Evolutionary conservation across 257 asterid genomes (phyloP), one percentile per base, ranked within the genome.

Genomic region (Fraxinus anomala): DNA sequence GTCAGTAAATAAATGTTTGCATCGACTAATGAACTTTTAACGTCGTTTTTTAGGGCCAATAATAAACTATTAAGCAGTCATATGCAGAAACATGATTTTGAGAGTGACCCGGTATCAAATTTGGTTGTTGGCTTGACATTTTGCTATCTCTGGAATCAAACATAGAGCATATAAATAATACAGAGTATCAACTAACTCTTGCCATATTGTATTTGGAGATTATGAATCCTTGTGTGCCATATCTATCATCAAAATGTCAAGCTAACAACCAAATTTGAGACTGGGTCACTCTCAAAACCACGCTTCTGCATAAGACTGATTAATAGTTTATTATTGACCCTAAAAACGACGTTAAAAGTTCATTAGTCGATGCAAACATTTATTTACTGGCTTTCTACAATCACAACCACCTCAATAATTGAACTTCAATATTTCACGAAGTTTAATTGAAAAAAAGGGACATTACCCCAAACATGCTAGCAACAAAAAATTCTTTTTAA

Each of bases 191-290:
- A 26, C 28, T 26, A 26, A 26, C 28, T 26, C 28, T 26, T 26
- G 28, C 28, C 28, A 26, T 26, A 26, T 26, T 26, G 28, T 26
- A 26, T 26, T 97, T 97, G 91, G 68, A 85, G 77, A 82, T 88
- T 26, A 26, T 26, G 28, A 26, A 26, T 26, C 28, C 28, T 26
- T 1, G 28, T 26, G 28, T 26, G 28, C 28, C 28, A 26, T 26
- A 26, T 26, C 28, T 26, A 26, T 26, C 28, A 91, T 84, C 66
- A 90, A 85, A 86, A 93, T 73, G 83, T 72, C 83, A 95, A 82
- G 72, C 99, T 96, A 79, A 88, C 94, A 77, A 93, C 88, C 89
- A 93, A 85, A 86, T 90, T 92, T 47, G 96, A 90, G 47, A 81
- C 39, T 36, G 99, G 82, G 61, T 89, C 89, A 71, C 83, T 80